Evolutionary conservation across 768 basidiomycete species (phyloP), one percentile per base, ranked within the genome.

Genomic region (Panellus pusillus): DNA sequence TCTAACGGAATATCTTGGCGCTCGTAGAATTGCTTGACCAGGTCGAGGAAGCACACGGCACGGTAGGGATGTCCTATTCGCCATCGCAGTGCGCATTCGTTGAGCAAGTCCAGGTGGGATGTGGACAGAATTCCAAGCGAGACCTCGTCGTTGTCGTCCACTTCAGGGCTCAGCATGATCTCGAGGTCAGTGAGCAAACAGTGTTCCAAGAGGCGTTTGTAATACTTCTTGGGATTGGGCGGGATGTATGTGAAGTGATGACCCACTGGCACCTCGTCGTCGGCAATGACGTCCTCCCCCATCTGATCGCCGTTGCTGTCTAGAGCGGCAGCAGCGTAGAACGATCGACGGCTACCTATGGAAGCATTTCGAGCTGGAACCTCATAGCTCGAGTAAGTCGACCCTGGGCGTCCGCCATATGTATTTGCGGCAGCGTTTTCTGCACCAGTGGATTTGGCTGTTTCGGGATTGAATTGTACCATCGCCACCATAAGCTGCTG

Each of bases 71-170:
- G 86, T 2, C 84, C 81, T 57, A 98, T 86, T 43, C 96, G 79
- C 97, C 97, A 98, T 38, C 93, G 79, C 54, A 89, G 61, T 3
- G 92, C 92, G 61, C 93, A 94, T 61, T 95, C 91, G 52, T 87
- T 87, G 61, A 98, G 80, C 35, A 99, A 74, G 52, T 90, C 88
- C 38, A 92, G 76, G 66, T 98, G 92, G 11, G 79, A 67, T 1
- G 80, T 66, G 4, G 92, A 92, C 15, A 99, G 72, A 52, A 99
- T 98, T 7, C 92, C 91, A 35, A 98, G 74, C 0, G 94, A 91
- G 14, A 99, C 96, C 72, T 98, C 94, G 61, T 98, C 92, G 61
- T 92, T 89, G 61, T 93, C 92, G 42, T 93, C 88, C n/a, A 98
- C 87, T 52, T 90, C 89, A 5, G 91, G 89, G 42, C 88, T 88